Evolutionary conservation across 202 grass and related monocot genomes (phyloP), one percentile per base, ranked within the genome.

Genomic region (Cymbopogon flexuosus): DNA sequence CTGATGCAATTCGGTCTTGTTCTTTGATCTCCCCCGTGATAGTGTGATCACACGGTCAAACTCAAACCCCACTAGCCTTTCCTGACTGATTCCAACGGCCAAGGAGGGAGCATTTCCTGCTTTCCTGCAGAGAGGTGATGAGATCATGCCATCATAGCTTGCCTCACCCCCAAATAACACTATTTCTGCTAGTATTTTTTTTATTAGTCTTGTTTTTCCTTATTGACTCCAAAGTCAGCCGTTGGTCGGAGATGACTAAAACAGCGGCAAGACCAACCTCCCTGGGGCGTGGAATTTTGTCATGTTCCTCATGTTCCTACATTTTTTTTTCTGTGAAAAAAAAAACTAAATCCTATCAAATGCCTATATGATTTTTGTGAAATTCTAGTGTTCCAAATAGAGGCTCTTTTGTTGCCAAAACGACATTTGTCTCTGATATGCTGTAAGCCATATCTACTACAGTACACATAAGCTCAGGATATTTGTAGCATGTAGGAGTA

Each of bases 131-230:
- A 65, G 30, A 4, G 68, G 41, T 18, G 41, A 30, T 69, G 77
- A 84, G 52, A 57, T 22, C 52, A 57, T 57, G 2, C 18, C 16
- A 79, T 75, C 75, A 62, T 73, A 88, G 52, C 76, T 70, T 75
- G 41, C 63, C 75, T 88, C 81, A 75, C 22, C 62, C 7, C 73
- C n/a, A 62, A 58, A 21, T 1, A 75, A 49, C 16, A 49, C 45
- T 47, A n/a, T 5, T 6, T 18, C 5, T 52, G 6, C 1, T 51
- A 12, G 3, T 51, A 6, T 51, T 52, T 68, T 21, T 10, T 35
- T 35, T 35, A n/a, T n/a, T n/a, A n/a, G n/a, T n/a, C n/a, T n/a
- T n/a, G n/a, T n/a, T n/a, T n/a, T n/a, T n/a, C n/a, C n/a, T n/a
- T n/a, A n/a, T n/a, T n/a, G 15, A 22, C 10, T 51, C 75, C 71